Conservation (phyloP, 768 basidiomycete species). For the Aureoboletus auriporus region DNA sequence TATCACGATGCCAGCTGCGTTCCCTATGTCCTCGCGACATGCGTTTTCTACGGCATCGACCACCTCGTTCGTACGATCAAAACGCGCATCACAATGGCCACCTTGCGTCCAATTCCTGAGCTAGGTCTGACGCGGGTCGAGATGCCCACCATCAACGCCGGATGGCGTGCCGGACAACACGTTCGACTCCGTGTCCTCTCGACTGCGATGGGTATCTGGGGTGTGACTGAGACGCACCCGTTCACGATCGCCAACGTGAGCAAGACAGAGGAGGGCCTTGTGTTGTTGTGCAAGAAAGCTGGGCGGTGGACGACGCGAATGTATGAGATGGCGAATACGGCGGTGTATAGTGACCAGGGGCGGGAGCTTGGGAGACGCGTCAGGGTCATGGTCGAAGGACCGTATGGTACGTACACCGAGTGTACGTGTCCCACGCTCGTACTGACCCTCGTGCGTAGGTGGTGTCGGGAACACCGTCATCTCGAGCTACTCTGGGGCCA, state of each 20-base stretch:
- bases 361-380: slow-evolving; percentile 25
- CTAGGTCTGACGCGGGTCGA: slow-evolving; percentile 64
- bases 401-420: slow-evolving; percentile 37
- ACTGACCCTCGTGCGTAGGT: slow-evolving; percentile 30
- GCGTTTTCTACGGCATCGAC: slow-evolving; percentile 55
- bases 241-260: slow-evolving; percentile 77
- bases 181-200: slow-evolving; percentile 67
- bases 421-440: neutral
- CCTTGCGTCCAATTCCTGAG: slow-evolving; percentile 57
- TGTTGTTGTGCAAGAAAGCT: slow-evolving; percentile 61
- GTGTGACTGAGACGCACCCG: slow-evolving; percentile 67
- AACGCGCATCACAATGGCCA: slow-evolving; percentile 59
- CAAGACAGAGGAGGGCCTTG: slow-evolving; percentile 53
- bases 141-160: slow-evolving; percentile 56
- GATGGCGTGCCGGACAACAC: slow-evolving; percentile 86
- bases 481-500: slow-evolving; percentile 60
- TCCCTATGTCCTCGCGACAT: slow-evolving; percentile 51
- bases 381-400: slow-evolving; percentile 50
- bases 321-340: slow-evolving; percentile 44
- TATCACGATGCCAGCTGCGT: slow-evolving; percentile 49
- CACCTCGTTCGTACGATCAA: slow-evolving; percentile 58
- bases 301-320: slow-evolving; percentile 65
- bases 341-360: slow-evolving; percentile 28
- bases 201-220: slow-evolving; percentile 48
- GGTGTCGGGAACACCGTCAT: slow-evolving; percentile 61